Conservation (phyloP, 305 asterid species). For the Caryopteris hybrid region DNA sequence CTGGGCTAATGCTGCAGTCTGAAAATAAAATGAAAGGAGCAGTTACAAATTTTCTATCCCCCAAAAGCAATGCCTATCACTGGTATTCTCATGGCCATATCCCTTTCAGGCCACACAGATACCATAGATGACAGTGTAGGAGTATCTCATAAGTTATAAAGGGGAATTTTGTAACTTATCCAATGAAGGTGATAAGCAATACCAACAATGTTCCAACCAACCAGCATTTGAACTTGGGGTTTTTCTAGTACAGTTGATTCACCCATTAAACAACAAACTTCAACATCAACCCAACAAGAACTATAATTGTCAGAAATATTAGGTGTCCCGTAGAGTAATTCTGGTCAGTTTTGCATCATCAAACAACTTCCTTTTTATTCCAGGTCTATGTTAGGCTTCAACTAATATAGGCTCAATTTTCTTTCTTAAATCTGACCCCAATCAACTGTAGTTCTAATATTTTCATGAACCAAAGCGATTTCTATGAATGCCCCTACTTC, state of each 20-base stretch:
- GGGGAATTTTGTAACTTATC: neutral
- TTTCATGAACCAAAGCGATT: neutral
- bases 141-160: neutral
- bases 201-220: neutral
- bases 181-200: neutral
- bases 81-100: neutral
- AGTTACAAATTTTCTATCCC: neutral
- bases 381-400: neutral
- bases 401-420: neutral
- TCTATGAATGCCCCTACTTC: neutral
- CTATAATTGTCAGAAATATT: neutral
- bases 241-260: neutral
- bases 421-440: neutral
- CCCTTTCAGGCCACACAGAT: neutral
- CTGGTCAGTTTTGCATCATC: neutral
- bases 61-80: neutral
- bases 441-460: neutral
- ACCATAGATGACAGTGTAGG: neutral
- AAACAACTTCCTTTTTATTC: neutral
- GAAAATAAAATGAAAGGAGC: conserved; percentile 7
- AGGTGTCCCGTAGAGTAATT: neutral
- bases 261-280: neutral
- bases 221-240: neutral
- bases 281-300: neutral
- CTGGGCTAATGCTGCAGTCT: conserved; percentile 76